A percentile compares a stretch with the other conserved stretches of the same genome.
phyloP scores from a whole-genome alignment of 495 filamentous ascomycete genomes.

The Hypoxylon lienhwacheense region DNA sequence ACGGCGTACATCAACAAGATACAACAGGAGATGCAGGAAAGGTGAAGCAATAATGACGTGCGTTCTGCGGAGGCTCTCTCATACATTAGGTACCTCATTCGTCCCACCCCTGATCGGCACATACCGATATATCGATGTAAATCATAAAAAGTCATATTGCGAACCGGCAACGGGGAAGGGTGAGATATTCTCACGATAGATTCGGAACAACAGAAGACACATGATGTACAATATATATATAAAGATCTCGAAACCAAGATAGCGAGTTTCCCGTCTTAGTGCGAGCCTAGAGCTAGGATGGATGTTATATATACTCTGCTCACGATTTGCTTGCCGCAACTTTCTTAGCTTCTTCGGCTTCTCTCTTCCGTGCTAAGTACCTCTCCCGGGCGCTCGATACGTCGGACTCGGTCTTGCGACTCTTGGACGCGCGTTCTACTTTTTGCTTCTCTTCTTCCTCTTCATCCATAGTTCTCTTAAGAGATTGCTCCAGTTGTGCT shows the following conservation, averaged over 20 bases:
- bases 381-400: constrained; percentile 85
- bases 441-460: constrained; percentile 71
- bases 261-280: constrained; percentile 4
- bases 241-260: constrained; percentile 10
- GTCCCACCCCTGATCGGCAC: not conserved
- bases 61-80: not conserved
- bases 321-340: constrained; percentile 36
- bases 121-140: too few relatives aligned
- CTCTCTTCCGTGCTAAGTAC: constrained; percentile 81
- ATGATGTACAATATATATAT: constrained; percentile 36
- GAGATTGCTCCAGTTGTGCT: constrained; percentile 71
- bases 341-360: constrained; percentile 69
- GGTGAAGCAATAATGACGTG: constrained; percentile 10
- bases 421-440: constrained; percentile 73
- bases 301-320: constrained; percentile 29
- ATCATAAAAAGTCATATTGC: constrained; percentile 6
- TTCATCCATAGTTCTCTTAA: constrained; percentile 72
- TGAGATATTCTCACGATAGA: constrained; percentile 6
- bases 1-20: constrained; percentile 72
- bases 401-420: constrained; percentile 71
- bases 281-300: constrained; percentile 4
- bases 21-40: constrained; percentile 56
- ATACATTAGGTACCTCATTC: not conserved
- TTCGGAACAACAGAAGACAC: constrained; percentile 9
- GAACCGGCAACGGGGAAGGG: not conserved